Evolutionary conservation across 169 alveolate species (phyloP).

Genomic region (Fabrea salina): DNA sequence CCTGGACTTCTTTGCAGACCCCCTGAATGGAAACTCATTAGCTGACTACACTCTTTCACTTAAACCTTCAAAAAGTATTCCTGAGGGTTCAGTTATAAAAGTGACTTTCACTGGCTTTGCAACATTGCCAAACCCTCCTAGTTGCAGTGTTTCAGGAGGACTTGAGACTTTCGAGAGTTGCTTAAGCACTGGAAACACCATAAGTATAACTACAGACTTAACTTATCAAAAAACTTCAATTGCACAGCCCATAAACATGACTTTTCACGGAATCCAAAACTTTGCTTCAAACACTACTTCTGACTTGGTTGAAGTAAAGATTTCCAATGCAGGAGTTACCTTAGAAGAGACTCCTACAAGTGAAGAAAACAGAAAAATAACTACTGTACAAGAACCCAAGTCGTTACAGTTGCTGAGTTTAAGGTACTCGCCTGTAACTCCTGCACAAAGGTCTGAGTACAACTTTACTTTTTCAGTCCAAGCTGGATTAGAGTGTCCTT

Average conservation of each 20-base stretch:
- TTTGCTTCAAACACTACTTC: slow-evolving; percentile 2
- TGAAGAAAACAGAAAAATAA: slow-evolving; percentile 1
- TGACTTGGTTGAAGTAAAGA: slow-evolving; percentile 9
- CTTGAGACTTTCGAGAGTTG: background rate
- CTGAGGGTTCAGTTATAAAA: background rate
- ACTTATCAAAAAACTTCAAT: background rate
- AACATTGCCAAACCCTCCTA: background rate
- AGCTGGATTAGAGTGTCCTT: background rate
- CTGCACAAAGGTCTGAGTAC: slow-evolving; percentile 3
- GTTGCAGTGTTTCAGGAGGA: slow-evolving; percentile 20
- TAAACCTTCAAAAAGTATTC: background rate
- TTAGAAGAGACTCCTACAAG: background rate
- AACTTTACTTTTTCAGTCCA: slow-evolving; percentile 1
- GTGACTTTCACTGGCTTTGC: slow-evolving; percentile 19
- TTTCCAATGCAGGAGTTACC: slow-evolving; percentile 3
- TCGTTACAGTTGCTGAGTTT: background rate
- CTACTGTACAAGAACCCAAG: background rate
- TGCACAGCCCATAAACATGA: slow-evolving; percentile 3
- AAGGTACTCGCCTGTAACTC: background rate
- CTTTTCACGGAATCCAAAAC: background rate
- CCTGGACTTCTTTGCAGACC: slow-evolving; percentile 13
- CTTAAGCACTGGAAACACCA: slow-evolving; percentile 11
- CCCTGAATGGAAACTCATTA: slow-evolving; percentile 9
- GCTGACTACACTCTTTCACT: slow-evolving; percentile 26
- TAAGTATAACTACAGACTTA: slow-evolving; percentile 9